Evolutionary conservation across 495 filamentous ascomycete species (phyloP), one percentile per base, ranked within the genome.

Genomic region (Podospora pseudopauciseta): DNA sequence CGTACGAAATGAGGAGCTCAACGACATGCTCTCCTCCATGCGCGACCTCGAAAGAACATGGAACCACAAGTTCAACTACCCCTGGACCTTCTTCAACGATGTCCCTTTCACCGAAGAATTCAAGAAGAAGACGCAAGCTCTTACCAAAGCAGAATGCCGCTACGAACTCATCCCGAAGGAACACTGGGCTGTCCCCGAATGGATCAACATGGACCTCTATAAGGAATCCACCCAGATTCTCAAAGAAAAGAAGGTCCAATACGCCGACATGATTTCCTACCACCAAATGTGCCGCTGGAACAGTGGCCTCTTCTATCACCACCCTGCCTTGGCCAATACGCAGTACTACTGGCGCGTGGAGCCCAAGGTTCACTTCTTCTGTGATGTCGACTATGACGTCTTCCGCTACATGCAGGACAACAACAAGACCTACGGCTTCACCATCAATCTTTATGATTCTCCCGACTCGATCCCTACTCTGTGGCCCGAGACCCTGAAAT

Each of bases 201-300:
- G 93, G 92, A 98, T 99, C 76, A 91, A 94, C 81, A 82, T 87
- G 72, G 90, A 96, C 63, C 80, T 98, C 15, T 96, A 91, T 83
- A 71, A 85, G 39, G 95, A 97, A 80, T 96, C 92, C 20, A 89
- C 89, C 67, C 85, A 91, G 74, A 86, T 96, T 20, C 86, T 99
- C 67, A 82, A 89, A 72, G 92, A 95, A 75, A 84, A 96, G 71
- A 84, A 89, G 3, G 90, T 98, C 58, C 94, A 98, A 77, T 99
- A 98, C 79, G 90, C 90, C 65, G 83, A 86, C 67, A 91, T 90
- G 82, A 75, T 93, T 62, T 96, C 92, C 66, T 99, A 99, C 81
- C 95, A 98, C 78, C 91, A 98, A 80, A 99, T 99, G 95, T 99
- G 95, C 77, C 90, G 95, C 60, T 99, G 94, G 96, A 98, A 99